Evolutionary conservation across 495 filamentous ascomycete genomes (phyloP).

Genomic region (Daldinia childiae): DNA sequence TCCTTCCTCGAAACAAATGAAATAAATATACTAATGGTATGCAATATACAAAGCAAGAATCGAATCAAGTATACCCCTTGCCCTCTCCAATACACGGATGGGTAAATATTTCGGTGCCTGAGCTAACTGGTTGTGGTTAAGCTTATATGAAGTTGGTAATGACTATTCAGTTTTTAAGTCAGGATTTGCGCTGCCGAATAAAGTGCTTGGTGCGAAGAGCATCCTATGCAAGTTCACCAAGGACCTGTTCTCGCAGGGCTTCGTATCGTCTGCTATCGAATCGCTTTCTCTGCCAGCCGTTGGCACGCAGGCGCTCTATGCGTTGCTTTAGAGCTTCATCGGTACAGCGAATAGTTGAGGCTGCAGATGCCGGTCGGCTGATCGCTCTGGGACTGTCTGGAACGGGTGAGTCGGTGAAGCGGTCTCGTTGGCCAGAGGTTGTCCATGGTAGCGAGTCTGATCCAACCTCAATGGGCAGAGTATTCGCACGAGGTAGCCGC

Average conservation of each 20-base stretch:
- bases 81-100: neutral
- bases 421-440: constrained; percentile 14
- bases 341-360: constrained; percentile 23
- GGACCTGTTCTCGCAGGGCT: constrained; percentile 56
- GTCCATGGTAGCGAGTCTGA: constrained; percentile 18
- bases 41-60: constrained; percentile 28
- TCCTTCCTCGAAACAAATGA: neutral
- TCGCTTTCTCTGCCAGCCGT: constrained; percentile 59
- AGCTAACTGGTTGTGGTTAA: neutral
- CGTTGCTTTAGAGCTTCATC: constrained; percentile 46
- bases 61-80: neutral
- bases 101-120: neutral
- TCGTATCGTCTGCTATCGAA: constrained; percentile 61
- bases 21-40: neutral
- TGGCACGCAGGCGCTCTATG: constrained; percentile 57
- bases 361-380: constrained; percentile 34
- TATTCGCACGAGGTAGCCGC: constrained; percentile 28
- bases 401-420: constrained; percentile 14
- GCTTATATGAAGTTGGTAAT: neutral
- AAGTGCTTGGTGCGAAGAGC: neutral
- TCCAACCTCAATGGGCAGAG: constrained; percentile 27
- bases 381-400: constrained; percentile 12
- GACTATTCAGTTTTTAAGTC: neutral
- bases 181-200: neutral
- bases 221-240: constrained; percentile 52